These are phyloP conservation scores for Crithidia fasciculata DNA, from an alignment of 208 protist species.

Conservation along the genomic window DNA sequence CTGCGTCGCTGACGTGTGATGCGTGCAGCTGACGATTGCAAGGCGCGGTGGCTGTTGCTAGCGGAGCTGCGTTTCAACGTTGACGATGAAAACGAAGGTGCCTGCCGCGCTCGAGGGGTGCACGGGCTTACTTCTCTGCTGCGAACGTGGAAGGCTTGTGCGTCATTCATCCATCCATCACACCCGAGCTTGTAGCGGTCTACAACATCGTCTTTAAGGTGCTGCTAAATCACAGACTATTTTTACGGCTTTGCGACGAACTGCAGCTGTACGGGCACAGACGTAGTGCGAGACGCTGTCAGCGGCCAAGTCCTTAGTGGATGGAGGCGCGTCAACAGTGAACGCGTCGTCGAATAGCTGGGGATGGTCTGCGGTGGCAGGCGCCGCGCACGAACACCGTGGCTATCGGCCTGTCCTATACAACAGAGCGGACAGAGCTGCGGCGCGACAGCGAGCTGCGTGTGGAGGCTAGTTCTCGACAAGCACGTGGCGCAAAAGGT, in stretches of 20 bases:
- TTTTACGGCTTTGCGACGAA: constrained; percentile 43
- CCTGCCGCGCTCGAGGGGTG: too few relatives aligned
- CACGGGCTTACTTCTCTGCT: not conserved
- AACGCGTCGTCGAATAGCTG: constrained; percentile 8
- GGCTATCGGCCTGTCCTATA: constrained; percentile 16
- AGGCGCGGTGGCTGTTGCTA: too few relatives aligned
- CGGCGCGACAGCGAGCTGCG: constrained; percentile 17
- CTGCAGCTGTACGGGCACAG: constrained; percentile 36
- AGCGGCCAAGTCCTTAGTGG: constrained; percentile 16
- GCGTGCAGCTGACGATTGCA: too few relatives aligned
- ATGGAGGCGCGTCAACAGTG: constrained; percentile 11
- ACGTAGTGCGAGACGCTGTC: constrained; percentile 26
- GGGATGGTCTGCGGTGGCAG: constrained; percentile 33
- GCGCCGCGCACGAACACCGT: constrained; percentile 19
- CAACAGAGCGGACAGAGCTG: constrained; percentile 12
- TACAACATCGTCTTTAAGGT: constrained; percentile 39
- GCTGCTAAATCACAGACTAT: constrained; percentile 34
- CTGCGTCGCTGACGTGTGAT: not conserved
- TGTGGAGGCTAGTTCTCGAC: constrained; percentile 25
- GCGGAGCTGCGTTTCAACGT: not conserved
- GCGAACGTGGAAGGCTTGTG: constrained; percentile 27
- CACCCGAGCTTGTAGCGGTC: constrained; percentile 40
- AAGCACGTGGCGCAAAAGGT: constrained; percentile 26
- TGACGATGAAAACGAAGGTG: not conserved
- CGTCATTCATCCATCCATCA: constrained; percentile 33